Evolutionary conservation across 2,329 filamentous ascomycete species (phyloP), one percentile per base, ranked within the genome.

Genomic region (Ophiostoma sp.): DNA sequence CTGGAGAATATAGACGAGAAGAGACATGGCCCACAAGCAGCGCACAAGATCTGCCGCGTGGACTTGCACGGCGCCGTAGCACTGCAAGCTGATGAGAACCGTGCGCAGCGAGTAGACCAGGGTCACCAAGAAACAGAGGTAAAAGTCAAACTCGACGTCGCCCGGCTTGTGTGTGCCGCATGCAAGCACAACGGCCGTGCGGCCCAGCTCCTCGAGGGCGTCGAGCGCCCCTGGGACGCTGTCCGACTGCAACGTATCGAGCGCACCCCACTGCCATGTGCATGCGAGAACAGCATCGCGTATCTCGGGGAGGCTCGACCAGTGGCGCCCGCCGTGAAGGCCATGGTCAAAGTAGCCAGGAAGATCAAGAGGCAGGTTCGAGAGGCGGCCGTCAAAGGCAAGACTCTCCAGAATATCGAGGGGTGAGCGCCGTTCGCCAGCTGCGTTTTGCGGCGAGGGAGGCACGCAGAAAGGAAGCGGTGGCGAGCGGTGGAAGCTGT

Each of bases 1-100:
- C 41, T 68, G 67, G 41, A 65, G 27, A n/a, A 68, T 60, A 42
- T 68, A 68, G 14, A 68, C 63, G 5, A 68, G 40, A 1, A 68
- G 41, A 14, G 62, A 60, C 41, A 60, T 49, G 40, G 67, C 67
- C 67, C 67, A 68, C 2, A 68, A 49, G 9, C 67, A 68, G 47
- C 67, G 67, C 41, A 68, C 67, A 27, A 68, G 47, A 2, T 64
- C 63, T 3, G 45, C 47, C 1, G 62, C 47, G 5, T 52, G 52
- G 45, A 64, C 63, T 11, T 38, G 41, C 40, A 68, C 47, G 27
- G 63, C 49, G 27, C 8, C 9, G 18, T 18, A 11, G 9, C 12
- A 18, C n/a, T 55, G 49, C 12, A 55, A 11, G 18, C 63, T 64
- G n/a, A 36, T 18, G 18, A 68, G 41, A n/a, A 68, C 63, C 3